A percentile compares a stretch with the other conserved stretches of the same genome.
These are phyloP conservation scores for Asterophora lycoperdoides DNA, from an alignment of 768 basidiomycete genomes.

Conservation along the genomic window DNA sequence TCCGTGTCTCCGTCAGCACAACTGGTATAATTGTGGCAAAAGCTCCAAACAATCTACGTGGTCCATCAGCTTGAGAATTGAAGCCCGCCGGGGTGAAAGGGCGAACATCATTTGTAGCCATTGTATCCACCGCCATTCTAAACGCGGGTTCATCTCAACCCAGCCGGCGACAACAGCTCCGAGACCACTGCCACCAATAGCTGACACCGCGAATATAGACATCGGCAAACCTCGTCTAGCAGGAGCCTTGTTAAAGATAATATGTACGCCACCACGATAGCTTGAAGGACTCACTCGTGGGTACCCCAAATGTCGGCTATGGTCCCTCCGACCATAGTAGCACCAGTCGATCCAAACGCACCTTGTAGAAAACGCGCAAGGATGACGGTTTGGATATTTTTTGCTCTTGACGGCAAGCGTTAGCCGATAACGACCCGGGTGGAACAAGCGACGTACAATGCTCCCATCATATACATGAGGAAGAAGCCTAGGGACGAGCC, in stretches of 20 bases:
- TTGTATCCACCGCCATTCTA: slow-evolving; percentile 82
- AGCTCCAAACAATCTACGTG: slow-evolving; percentile 43
- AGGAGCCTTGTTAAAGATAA: not conserved
- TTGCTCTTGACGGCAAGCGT: slow-evolving; percentile 26
- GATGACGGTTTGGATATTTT: slow-evolving; percentile 60
- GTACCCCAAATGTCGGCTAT: slow-evolving; percentile 67
- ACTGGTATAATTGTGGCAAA: slow-evolving; percentile 49
- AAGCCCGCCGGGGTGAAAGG: slow-evolving; percentile 1
- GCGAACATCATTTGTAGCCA: slow-evolving; percentile 71
- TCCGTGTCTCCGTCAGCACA: slow-evolving; percentile 69
- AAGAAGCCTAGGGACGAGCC: slow-evolving; percentile 46
- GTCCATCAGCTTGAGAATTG: not conserved
- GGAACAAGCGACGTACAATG: slow-evolving; percentile 28
- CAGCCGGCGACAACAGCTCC: slow-evolving; percentile 64
- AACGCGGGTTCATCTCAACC: slow-evolving; percentile 52
- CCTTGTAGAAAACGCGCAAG: slow-evolving; percentile 63
- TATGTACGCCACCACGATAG: not conserved
- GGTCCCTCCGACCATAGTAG: slow-evolving; percentile 73
- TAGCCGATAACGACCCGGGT: not conserved
- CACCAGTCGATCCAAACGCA: slow-evolving; percentile 62
- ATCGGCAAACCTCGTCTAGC: slow-evolving; percentile 72
- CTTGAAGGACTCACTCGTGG: slow-evolving; percentile 42
- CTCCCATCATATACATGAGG: slow-evolving; percentile 47
- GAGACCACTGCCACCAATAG: slow-evolving; percentile 57
- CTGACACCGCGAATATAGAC: slow-evolving; percentile 63